Base-by-base conservation (phyloP, 2,329 filamentous ascomycete species). In the Ramichloridium luteum region DNA sequence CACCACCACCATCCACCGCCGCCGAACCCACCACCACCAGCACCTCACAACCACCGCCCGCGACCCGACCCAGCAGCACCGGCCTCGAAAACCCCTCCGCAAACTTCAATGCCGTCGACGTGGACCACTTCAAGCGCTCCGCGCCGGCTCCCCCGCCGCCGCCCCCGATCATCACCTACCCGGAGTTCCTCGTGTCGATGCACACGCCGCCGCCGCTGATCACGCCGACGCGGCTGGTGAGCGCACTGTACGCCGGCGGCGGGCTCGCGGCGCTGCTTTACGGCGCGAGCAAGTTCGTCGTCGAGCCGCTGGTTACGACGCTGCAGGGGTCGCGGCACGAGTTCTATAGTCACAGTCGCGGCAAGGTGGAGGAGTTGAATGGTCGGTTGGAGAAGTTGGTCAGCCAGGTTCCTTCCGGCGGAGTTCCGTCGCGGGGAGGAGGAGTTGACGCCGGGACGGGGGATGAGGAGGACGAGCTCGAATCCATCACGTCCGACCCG, bases 241-340 rank as follows among this genome's bases (percentile, higher is more conserved):
- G 65, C 41, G 70, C 71, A 2, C 55, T 69, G 33, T 77, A 77
- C 40, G 58, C 65, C 13, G 60, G 70, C 8, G 67, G 66, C 6
- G 71, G 67, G 3, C 47, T 73, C 4, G 66, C 67, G 13, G 64
- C 70, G 3, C 60, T 62, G 25, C 56, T 83, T 37, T 85, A 86
- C 54, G 80, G 77, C 41, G 66, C 77, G 4, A 77, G 75, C 45
- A 78, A 72, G 45, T 80, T 72, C 51, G 64, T 83, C 28, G 59
- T 86, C 26, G 66, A 64, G 18, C 82, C 58, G 58, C 74, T 76
- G 71, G 53, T 68, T 5, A 60, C 63, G 5, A 58, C 49, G 14
- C 59, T 78, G 2, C 64, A 62, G 5, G 60, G 61, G 31, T 62
- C 72, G 6, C 65, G 73, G 10, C 72, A 73, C 38, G 70, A 74